Conservation (phyloP, 2,329 filamentous ascomycete species). For the Sclerotinia spermophila region DNA sequence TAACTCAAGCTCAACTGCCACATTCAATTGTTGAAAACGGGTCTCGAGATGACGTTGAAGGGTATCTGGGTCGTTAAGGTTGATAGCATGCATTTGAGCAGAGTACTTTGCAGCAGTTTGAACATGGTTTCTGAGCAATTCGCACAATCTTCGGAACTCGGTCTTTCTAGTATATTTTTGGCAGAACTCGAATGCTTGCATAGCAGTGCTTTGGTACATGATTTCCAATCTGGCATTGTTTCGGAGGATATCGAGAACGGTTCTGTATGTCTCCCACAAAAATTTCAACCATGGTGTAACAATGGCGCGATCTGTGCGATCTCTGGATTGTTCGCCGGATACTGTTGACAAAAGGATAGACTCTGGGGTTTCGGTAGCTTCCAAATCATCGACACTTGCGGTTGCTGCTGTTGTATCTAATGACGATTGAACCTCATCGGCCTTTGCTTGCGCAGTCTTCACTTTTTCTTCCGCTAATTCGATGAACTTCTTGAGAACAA, state of each 20-base stretch:
- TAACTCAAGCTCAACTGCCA: slow-evolving; percentile 93
- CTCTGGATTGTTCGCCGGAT: slow-evolving; percentile 94
- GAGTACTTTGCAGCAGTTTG: slow-evolving; percentile 99
- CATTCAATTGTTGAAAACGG: slow-evolving; percentile 96
- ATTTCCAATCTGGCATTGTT: slow-evolving; percentile 98
- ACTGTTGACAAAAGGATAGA: slow-evolving; percentile 97
- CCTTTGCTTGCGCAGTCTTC: slow-evolving; percentile 90
- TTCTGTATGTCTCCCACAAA: slow-evolving; percentile 98
- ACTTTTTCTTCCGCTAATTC: slow-evolving; percentile 96
- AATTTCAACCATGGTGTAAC: slow-evolving; percentile 99
- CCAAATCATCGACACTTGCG: slow-evolving; percentile 84
- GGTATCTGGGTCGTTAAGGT: slow-evolving; percentile 94
- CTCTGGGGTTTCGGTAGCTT: slow-evolving; percentile 95
- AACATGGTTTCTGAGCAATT: slow-evolving; percentile 96
- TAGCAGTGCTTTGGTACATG: slow-evolving; percentile 96
- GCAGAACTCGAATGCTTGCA: slow-evolving; percentile 98
- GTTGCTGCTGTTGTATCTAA: slow-evolving; percentile 72
- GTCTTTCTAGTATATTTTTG: slow-evolving; percentile 98
- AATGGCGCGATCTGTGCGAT: slow-evolving; percentile 95
- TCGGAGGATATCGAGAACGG: slow-evolving; percentile 95
- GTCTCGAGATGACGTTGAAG: slow-evolving; percentile 96
- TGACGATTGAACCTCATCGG: slow-evolving; percentile 87
- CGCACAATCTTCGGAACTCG: slow-evolving; percentile 96
- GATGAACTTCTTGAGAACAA: slow-evolving; percentile 97
- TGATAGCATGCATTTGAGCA: slow-evolving; percentile 98